Conservation (phyloP, 148 eudicot species). For the Dianthus caryophyllus region DNA sequence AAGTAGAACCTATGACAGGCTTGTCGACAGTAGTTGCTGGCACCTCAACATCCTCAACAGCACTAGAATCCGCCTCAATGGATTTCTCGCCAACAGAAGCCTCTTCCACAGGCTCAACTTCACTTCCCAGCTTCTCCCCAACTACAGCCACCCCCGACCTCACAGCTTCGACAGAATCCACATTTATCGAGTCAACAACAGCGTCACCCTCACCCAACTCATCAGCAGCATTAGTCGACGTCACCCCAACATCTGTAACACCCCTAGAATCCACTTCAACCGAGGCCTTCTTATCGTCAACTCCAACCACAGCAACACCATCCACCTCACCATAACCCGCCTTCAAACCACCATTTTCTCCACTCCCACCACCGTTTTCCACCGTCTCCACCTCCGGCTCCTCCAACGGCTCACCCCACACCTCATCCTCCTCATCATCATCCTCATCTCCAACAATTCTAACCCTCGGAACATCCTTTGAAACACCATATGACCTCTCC, state of each 20-base stretch:
- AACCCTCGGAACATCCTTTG: no score
- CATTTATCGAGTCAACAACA: not conserved
- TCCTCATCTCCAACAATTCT: not conserved
- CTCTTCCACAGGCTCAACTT: constrained; percentile 8
- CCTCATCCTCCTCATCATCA: constrained; percentile 7
- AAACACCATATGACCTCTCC: not conserved
- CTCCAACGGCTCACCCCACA: not conserved
- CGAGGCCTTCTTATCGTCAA: constrained; percentile 22
- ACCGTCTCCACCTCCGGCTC: constrained; percentile 22
- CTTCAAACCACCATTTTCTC: constrained; percentile 11
- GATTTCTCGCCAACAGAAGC: constrained; percentile 10
- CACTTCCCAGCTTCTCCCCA: constrained; percentile 20
- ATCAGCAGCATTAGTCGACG: not conserved
- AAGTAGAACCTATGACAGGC: constrained; percentile 28
- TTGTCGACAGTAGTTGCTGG: constrained; percentile 29
- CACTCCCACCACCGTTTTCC: constrained; percentile 13
- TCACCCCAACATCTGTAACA: constrained; percentile 27
- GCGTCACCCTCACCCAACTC: constrained; percentile 1
- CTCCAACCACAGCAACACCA: constrained; percentile 43
- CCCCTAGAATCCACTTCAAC: constrained; percentile 15
- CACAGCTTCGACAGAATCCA: constrained; percentile 25
- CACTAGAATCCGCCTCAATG: constrained; percentile 7
- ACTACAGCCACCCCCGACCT: constrained; percentile 26
- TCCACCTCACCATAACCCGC: constrained; percentile 17
- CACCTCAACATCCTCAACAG: constrained; percentile 27